These are phyloP conservation scores for Dioscorea cayenensis DNA, from an alignment of 116 monocot species.

Conservation along the genomic window DNA sequence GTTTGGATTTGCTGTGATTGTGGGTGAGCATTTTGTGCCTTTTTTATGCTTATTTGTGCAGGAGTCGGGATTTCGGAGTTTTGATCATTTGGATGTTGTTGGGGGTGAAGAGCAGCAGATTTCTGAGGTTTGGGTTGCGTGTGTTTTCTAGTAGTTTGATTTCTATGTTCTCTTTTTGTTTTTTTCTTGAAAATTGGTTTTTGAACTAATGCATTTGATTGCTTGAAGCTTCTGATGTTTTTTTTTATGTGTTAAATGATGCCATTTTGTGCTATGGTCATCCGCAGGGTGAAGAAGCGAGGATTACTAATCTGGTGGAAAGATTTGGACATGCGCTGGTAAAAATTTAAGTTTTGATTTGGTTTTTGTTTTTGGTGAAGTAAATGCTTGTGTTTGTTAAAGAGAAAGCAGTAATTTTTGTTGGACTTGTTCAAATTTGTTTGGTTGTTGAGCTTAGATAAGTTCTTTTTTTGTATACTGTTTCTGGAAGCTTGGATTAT, in stretches of 20 bases:
- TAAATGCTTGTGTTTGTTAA: neutral
- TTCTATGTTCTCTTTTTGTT: neutral
- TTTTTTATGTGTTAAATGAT: neutral
- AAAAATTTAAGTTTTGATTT: constrained; percentile 3
- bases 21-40: neutral
- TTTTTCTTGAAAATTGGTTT: neutral
- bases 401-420: too few species aligned
- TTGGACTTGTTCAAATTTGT: too few species aligned
- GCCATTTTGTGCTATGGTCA: neutral
- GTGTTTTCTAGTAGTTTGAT: too few species aligned
- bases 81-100: neutral
- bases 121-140: constrained; percentile 19
- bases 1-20: neutral
- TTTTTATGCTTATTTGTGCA: neutral
- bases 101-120: constrained; percentile 5
- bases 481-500: too few species aligned
- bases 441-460: too few species aligned
- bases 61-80: constrained; percentile 15
- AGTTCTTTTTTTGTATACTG: too few species aligned
- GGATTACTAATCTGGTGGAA: constrained; percentile 12
- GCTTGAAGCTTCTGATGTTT: neutral
- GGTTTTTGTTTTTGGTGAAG: neutral
- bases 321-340: constrained; percentile 12
- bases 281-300: constrained; percentile 17
- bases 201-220: neutral